A percentile compares a stretch with the other conserved stretches of the same genome.
Evolutionary conservation across 2,329 filamentous ascomycete genomes (phyloP).

Genomic region (Epichloe aotearoae): DNA sequence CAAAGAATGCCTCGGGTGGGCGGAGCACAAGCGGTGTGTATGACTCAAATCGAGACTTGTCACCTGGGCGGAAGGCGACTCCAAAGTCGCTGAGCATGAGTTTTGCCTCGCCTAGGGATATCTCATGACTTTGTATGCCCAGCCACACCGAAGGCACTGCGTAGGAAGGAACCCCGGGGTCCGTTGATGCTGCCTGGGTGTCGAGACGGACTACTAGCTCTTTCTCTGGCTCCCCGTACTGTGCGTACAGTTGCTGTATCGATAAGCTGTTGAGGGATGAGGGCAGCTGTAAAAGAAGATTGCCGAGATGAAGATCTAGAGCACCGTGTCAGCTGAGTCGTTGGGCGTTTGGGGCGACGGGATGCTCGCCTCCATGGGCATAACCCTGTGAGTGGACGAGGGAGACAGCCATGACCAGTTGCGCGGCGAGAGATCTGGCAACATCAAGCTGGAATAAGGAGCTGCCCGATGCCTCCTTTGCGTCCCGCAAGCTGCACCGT

Average conservation of each 20-base stretch:
- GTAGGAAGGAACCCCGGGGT: constrained; percentile 1
- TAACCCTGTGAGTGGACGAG: constrained; percentile 4
- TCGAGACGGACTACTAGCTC: constrained; percentile 12
- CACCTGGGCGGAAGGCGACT: background rate
- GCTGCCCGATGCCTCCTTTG: constrained; percentile 8
- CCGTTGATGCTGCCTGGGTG: constrained; percentile 5
- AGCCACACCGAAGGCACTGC: background rate
- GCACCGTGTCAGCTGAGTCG: background rate
- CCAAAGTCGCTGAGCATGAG: background rate
- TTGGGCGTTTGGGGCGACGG: too few relatives aligned
- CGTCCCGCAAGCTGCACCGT: constrained; percentile 13
- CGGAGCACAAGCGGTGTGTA: background rate
- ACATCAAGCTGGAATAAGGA: constrained; percentile 4
- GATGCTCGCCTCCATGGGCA: constrained; percentile 11
- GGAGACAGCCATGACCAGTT: constrained; percentile 18
- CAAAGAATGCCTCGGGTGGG: background rate
- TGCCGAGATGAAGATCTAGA: constrained; percentile 21
- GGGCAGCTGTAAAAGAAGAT: constrained; percentile 19
- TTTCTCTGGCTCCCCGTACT: constrained; percentile 12
- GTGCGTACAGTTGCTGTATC: constrained; percentile 13
- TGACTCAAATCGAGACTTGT: background rate
- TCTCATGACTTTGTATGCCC: background rate
- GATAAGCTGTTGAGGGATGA: constrained; percentile 12
- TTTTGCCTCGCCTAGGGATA: background rate
- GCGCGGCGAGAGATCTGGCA: background rate